A percentile compares a stretch with the other conserved stretches of the same genome.
Evolutionary conservation across 2,329 filamentous ascomycete species (phyloP).

Genomic region (Fusarium coicis): DNA sequence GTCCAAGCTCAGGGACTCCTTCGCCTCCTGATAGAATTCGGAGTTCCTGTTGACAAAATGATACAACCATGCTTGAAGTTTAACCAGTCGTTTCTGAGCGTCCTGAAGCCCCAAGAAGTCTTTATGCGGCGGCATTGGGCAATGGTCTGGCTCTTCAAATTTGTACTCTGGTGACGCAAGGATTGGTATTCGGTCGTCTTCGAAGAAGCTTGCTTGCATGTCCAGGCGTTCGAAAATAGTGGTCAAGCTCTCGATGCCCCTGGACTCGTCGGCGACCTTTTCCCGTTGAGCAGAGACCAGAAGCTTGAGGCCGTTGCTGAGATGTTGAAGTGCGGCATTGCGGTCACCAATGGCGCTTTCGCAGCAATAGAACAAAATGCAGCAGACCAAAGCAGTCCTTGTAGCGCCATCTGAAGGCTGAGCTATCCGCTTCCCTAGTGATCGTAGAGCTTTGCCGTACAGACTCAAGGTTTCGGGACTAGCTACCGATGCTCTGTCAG

Average conservation of each 20-base stretch:
- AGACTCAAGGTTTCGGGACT: not conserved
- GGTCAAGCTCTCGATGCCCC: not conserved
- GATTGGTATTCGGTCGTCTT: slow-evolving; percentile 23
- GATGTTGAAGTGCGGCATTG: slow-evolving; percentile 5
- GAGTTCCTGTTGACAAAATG: slow-evolving; percentile 4
- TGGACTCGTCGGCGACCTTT: accelerated
- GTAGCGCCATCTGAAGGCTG: not conserved
- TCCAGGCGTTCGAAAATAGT: slow-evolving; percentile 18
- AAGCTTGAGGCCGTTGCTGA: not conserved
- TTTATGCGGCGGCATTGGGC: no score
- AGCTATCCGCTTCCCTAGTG: not conserved
- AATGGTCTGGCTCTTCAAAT: not conserved
- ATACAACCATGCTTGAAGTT: slow-evolving; percentile 28
- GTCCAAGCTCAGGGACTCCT: not conserved
- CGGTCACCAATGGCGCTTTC: slow-evolving; percentile 4
- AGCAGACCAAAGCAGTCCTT: slow-evolving; percentile 1
- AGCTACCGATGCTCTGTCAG: not conserved
- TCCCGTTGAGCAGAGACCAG: not conserved
- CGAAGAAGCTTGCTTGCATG: slow-evolving; percentile 32
- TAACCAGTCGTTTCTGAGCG: slow-evolving; percentile 16
- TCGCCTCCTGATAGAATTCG: not conserved
- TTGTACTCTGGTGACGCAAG: not conserved
- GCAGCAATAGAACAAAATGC: slow-evolving; percentile 15
- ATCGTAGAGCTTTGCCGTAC: not conserved
- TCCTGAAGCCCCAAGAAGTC: not conserved